Evolutionary conservation across 2,329 filamentous ascomycete species (phyloP).

Genomic region (Atkinsonella hypoxylon): DNA sequence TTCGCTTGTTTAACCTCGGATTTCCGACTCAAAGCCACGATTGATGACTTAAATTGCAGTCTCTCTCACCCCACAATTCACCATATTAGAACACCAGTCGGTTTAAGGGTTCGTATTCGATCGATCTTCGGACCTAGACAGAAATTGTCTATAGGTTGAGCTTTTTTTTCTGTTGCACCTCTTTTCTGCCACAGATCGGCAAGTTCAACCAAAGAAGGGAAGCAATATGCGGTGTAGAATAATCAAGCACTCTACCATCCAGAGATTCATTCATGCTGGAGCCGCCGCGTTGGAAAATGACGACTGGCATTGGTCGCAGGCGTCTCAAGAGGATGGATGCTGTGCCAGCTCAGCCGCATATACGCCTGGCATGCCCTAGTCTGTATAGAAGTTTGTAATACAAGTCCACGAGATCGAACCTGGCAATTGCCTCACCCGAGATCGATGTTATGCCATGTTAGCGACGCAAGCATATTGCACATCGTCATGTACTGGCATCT

Average conservation of each 20-base stretch:
- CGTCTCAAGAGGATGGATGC: not conserved
- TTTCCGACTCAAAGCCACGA: not conserved
- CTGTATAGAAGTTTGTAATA: not conserved
- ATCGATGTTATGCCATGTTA: not conserved
- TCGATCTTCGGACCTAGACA: not conserved
- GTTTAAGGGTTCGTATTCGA: conserved; percentile 1
- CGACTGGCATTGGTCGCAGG: not conserved
- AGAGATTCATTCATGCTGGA: not conserved
- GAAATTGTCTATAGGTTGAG: not conserved
- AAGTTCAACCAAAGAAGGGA: not conserved
- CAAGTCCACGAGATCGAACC: no score
- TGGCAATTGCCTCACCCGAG: not conserved
- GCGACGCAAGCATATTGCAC: not conserved
- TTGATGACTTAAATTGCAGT: not conserved
- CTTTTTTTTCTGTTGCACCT: not conserved
- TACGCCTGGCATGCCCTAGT: not conserved
- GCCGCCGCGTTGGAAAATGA: not conserved
- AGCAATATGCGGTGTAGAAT: not conserved
- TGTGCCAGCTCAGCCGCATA: not conserved
- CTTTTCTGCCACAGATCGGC: not conserved
- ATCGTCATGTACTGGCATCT: not conserved
- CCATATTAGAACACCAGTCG: not conserved
- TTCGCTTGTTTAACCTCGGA: no score
- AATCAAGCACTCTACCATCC: not conserved
- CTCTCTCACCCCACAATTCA: not conserved